Base-by-base conservation (phyloP, 2,329 filamentous ascomycete genomes). In the Penicillium sp. region DNA sequence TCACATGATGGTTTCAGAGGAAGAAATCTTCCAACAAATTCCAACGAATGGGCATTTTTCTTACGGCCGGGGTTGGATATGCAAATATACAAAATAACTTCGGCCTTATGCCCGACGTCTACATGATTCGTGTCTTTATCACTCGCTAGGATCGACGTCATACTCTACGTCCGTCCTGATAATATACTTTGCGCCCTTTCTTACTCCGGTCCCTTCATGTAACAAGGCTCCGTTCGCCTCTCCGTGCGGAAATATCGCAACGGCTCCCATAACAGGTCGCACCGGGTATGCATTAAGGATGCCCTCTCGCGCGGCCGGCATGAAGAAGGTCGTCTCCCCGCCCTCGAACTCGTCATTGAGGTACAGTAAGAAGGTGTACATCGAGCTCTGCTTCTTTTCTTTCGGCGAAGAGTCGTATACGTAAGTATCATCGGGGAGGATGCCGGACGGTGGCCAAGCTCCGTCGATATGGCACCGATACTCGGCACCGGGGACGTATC, bases 91-190 rank as follows among this genome's bases (percentile, higher is more conserved):
- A 2, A 35, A 9, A 35, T 3, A 20, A 20, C 32, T 35, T 9
- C 32, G 9, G 7, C 7, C 32, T 35, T 5, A 23, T 37, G 33
- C 20, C 33, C 15, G 10, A 20, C 15, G 2, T 20, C 18, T 18
- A 37, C 15, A 37, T 20, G 10, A 44, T 24, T 10, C 15, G 20
- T 20, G 18, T 28, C 20, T 20, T 56, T 38, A 49, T 24, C 47
- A 46, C 13, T 52, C 47, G 12, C 38, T 57, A 20, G 62, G 60
- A 39, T 61, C 63, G 18, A 87, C 71, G 65, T 88, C 84, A 55
- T 87, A 88, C 65, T 86, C 80, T 3, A 88, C 80, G 63, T 88
- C 85, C 0, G 84, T 87, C 48, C 85, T 68, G 39, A 88, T 87
- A 1, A 88, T 82, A 62, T 88, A 88, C 65, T 80, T 80, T 0